A percentile compares a stretch with the other conserved stretches of the same genome.
phyloP scores from a whole-genome alignment of 2,329 filamentous ascomycete genomes.

The Zopfia rhizophila region DNA sequence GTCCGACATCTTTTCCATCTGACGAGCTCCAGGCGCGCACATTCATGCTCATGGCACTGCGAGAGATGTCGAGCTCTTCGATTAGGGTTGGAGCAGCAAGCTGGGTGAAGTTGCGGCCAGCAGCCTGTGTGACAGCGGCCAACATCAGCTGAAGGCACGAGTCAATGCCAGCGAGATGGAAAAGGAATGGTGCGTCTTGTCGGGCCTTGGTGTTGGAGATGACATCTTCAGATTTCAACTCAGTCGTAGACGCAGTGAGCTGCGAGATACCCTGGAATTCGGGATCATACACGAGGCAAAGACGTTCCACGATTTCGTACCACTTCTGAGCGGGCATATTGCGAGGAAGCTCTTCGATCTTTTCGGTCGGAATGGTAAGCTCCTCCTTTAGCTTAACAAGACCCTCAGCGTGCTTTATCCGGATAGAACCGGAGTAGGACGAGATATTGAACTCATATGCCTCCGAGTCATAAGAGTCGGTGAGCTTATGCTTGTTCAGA shows the following conservation, averaged over 20 bases:
- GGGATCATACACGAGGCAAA: neutral
- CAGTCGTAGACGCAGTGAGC: neutral
- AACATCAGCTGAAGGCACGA: conserved; percentile 5
- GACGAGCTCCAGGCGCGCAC: neutral
- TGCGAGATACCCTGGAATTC: neutral
- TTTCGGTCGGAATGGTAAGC: neutral
- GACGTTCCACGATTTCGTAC: neutral
- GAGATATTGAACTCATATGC: conserved; percentile 25
- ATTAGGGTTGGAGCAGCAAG: neutral
- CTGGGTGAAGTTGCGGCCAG: too few relatives aligned
- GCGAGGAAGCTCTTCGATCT: neutral
- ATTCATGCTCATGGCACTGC: neutral
- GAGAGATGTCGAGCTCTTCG: neutral
- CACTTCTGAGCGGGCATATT: neutral
- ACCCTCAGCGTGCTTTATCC: conserved; percentile 25
- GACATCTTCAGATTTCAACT: neutral
- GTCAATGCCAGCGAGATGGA: conserved; percentile 7
- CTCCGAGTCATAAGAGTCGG: too few relatives aligned
- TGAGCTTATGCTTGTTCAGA: conserved; percentile 13
- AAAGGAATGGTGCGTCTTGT: neutral
- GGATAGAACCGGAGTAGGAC: conserved; percentile 17
- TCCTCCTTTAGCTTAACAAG: neutral
- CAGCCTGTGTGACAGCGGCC: conserved; percentile 1
- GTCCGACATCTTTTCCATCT: neutral
- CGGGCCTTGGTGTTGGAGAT: too few relatives aligned